A percentile compares a stretch with the other conserved stretches of the same genome.
phyloP scores from a whole-genome alignment of 2,329 filamentous ascomycete species.

The Ophiocordyceps robertsii region DNA sequence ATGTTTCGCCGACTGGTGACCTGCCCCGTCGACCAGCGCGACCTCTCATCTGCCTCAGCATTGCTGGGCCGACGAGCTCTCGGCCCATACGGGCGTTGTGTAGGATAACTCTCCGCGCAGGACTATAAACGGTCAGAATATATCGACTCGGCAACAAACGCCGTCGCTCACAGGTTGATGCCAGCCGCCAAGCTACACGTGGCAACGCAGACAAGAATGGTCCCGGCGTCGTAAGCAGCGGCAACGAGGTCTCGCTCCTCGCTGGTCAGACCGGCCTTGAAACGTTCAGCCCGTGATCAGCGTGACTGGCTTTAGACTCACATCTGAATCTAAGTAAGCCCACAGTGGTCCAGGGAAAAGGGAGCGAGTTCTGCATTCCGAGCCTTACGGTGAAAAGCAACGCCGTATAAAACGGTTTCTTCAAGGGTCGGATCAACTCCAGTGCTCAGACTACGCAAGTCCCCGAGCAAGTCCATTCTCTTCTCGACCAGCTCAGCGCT shows the following conservation, averaged over 20 bases:
- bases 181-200: slow-evolving; percentile 72
- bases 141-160: not conserved
- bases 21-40: slow-evolving; percentile 68
- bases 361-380: too few species aligned
- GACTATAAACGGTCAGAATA: slow-evolving; percentile 16
- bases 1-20: slow-evolving; percentile 64
- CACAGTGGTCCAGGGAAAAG: not conserved
- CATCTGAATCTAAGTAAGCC: slow-evolving; percentile 17
- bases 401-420: slow-evolving; percentile 50
- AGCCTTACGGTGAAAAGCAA: slow-evolving; percentile 60
- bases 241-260: slow-evolving; percentile 65
- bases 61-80: slow-evolving; percentile 62
- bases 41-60: slow-evolving; percentile 72
- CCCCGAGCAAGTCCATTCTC: slow-evolving; percentile 49
- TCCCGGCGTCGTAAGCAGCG: slow-evolving; percentile 54
- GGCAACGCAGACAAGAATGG: slow-evolving; percentile 58
- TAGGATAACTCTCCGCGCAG: slow-evolving; percentile 59
- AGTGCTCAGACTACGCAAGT: slow-evolving; percentile 50
- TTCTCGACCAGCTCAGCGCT: slow-evolving; percentile 37
- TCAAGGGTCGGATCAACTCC: slow-evolving; percentile 54
- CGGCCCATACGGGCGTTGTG: slow-evolving; percentile 65
- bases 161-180: slow-evolving; percentile 47
- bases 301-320: slow-evolving; percentile 8
- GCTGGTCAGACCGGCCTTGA: slow-evolving; percentile 51
- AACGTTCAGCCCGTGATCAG: slow-evolving; percentile 8